These are phyloP conservation scores for Ustilago curta DNA, from an alignment of 1,284 basidiomycete genomes.

Conservation along the genomic window DNA sequence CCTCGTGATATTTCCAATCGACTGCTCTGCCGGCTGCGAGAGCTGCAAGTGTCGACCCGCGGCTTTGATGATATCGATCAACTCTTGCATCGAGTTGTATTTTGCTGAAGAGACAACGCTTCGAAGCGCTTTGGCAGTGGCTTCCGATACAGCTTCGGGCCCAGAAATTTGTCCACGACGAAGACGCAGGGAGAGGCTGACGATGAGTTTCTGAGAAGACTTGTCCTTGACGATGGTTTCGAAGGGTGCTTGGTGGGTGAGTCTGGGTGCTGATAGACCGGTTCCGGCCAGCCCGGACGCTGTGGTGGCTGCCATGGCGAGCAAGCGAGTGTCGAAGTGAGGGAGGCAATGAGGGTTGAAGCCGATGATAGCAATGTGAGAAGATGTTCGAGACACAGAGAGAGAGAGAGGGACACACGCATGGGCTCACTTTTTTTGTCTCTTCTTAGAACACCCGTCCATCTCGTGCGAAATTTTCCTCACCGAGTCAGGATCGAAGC, in stretches of 20 bases:
- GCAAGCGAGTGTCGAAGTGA: not conserved
- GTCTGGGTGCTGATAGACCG: constrained; percentile 7
- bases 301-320: constrained; percentile 4
- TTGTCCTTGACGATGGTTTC: constrained; percentile 53
- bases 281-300: not conserved
- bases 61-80: constrained; percentile 82
- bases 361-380: constrained; percentile 1
- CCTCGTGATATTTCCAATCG: constrained; percentile 91
- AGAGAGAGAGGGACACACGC: not conserved
- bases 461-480: constrained; percentile 20
- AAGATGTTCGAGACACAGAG: too few species aligned
- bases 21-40: constrained; percentile 90
- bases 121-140: constrained; percentile 86
- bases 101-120: constrained; percentile 88
- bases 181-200: constrained; percentile 50
- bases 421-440: constrained; percentile 18
- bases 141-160: constrained; percentile 77
- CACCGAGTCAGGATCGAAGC: not conserved
- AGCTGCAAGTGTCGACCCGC: constrained; percentile 84
- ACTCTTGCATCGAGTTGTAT: constrained; percentile 87
- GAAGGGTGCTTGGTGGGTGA: constrained; percentile 35
- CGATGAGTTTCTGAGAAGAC: constrained; percentile 48
- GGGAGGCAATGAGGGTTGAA: not conserved
- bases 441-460: not conserved
- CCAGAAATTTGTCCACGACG: constrained; percentile 51